A percentile compares a stretch with the other conserved stretches of the same genome.
Evolutionary conservation across 306 rosid species (phyloP).

Genomic region (Quercus alba): DNA sequence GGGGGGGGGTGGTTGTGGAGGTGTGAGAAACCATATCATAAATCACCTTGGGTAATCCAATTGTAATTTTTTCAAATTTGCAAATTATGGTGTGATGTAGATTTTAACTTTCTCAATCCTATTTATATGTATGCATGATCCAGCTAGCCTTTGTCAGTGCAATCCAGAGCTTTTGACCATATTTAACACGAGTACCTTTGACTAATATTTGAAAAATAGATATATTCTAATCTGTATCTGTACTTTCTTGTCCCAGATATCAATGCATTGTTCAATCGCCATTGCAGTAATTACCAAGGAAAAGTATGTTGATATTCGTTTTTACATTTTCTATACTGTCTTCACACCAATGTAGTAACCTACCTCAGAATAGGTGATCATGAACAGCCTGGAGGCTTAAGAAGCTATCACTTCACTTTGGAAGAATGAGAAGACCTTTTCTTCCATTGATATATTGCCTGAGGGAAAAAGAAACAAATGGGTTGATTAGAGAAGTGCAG

Average conservation of each 20-base stretch:
- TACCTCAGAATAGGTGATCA: not conserved
- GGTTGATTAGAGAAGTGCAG: not conserved
- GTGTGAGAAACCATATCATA: not conserved
- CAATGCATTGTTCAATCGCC: conserved; percentile 74
- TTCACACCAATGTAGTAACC: conserved; percentile 12
- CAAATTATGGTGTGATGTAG: not conserved
- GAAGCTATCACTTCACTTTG: too few relatives aligned
- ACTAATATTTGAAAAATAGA: conserved; percentile 6
- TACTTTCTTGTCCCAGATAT: conserved; percentile 55
- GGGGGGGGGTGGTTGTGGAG: too few relatives aligned
- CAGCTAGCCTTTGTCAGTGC: conserved; percentile 8
- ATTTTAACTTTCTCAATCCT: not conserved
- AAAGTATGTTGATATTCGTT: conserved; percentile 53
- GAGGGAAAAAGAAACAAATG: not conserved
- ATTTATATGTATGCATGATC: not conserved
- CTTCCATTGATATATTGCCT: not conserved
- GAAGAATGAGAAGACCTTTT: too few relatives aligned
- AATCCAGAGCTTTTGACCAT: conserved; percentile 1
- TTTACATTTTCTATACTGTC: conserved; percentile 16
- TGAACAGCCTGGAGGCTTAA: not conserved
- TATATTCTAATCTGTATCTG: conserved; percentile 6
- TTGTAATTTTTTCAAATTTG: not conserved
- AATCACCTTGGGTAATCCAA: not conserved
- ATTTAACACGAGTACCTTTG: not conserved
- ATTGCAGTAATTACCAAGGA: conserved; percentile 73